phyloP scores from a whole-genome alignment of 192 early-diverging fungal genomes.

The Paraglomus brasilianum region DNA sequence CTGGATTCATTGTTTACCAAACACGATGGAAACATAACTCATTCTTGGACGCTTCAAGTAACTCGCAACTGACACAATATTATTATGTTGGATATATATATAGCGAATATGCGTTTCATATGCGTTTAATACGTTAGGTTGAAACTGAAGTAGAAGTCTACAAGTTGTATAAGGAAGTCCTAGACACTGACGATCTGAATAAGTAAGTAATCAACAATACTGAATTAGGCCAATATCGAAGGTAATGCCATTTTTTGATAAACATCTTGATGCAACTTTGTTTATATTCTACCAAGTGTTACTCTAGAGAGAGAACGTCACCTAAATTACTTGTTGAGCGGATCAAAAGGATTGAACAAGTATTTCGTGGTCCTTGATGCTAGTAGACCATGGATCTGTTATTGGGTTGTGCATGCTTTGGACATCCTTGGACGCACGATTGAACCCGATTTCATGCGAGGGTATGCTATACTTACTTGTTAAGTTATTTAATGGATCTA shows the following conservation, averaged over 20 bases:
- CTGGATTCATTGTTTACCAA: constrained; percentile 14
- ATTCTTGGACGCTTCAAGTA: constrained; percentile 23
- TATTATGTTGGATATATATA: not conserved
- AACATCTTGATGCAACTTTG: not conserved
- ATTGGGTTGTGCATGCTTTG: constrained; percentile 87
- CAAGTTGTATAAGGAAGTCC: not conserved
- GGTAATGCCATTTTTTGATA: not conserved
- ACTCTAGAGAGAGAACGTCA: constrained; percentile 57
- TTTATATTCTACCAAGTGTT: constrained; percentile 34
- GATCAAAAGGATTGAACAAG: constrained; percentile 50
- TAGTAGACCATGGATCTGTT: constrained; percentile 86
- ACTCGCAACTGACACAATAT: not conserved
- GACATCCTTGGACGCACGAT: constrained; percentile 69
- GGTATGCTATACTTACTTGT: constrained; percentile 35
- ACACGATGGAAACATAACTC: not conserved
- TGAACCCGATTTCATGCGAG: constrained; percentile 42
- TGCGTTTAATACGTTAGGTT: constrained; percentile 34
- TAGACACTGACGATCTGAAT: not conserved
- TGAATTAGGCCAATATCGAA: not conserved
- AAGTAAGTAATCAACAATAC: constrained; percentile 6
- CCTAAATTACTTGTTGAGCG: constrained; percentile 52
- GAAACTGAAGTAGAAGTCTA: constrained; percentile 31
- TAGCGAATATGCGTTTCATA: constrained; percentile 9
- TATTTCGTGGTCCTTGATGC: constrained; percentile 75
- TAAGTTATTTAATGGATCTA: not conserved